Base-by-base conservation (phyloP, 2,329 filamentous ascomycete genomes). In the Microcyclospora pomicola region DNA sequence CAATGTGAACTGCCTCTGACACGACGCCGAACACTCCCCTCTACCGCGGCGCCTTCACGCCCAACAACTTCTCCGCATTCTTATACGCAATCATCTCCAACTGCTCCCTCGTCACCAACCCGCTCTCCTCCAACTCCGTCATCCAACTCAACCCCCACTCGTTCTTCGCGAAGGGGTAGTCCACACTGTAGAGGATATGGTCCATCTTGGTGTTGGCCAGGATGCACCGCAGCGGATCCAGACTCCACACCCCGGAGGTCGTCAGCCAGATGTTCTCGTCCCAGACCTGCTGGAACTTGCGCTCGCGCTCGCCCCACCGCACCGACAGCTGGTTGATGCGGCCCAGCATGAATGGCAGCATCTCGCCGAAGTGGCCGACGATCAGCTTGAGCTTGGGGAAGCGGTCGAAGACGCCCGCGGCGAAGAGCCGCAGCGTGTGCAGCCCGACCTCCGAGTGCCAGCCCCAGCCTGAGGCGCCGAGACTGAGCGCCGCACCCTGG, bases 221-320 rank as follows among this genome's bases (percentile, higher is more conserved):
- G 30, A 64, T 51, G 42, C 56, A 60, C 31, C 60, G 58, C 54
- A 76, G 47, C 0, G 72, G 69, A 29, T 65, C 61, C 28, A 75
- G 39, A 31, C 61, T 64, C 58, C 69, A 76, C 42, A 70, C 66
- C 0, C 72, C 72, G 42, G 65, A 69, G 0, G 72, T 76, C 2
- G 73, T 77, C 34, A 77, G 56, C 71, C 71, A 76, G 15, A 77
- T 58, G 40, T 76, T 77, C 44, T 65, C 46, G 7, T 60, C 62
- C 58, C 58, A 65, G 5, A 58, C 56, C 29, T 49, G 55, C 16
- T 53, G 48, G 33, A 75, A 63, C 2, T 58, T 49, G 2, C 61
- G 45, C 11, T 59, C 56, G 51, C 55, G 60, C 6, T 53, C 47
- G 10, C 51, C 51, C 40, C 54, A 57, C 6, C 51, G 46, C 52